Conservation (phyloP, 345 rosid species). For the Rhodamnia argentea region DNA sequence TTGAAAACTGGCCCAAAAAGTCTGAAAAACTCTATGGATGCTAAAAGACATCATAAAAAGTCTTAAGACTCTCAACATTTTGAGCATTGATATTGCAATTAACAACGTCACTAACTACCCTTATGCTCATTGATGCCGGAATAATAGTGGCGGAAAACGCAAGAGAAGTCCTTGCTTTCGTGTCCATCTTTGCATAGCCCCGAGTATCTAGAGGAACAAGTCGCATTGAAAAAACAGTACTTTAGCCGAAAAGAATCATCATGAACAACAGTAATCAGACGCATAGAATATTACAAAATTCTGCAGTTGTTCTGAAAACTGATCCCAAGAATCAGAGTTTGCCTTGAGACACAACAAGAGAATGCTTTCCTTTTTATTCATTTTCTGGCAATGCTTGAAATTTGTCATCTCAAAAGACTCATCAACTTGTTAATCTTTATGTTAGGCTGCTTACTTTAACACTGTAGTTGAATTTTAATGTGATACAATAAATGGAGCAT, state of each 20-base stretch:
- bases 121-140: conserved; percentile 41
- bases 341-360: background rate
- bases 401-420: background rate
- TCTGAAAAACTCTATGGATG: background rate
- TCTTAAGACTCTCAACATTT: background rate
- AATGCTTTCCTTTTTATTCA: background rate
- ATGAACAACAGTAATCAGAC: background rate
- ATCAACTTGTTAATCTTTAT: background rate
- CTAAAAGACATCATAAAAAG: background rate
- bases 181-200: conserved; percentile 56
- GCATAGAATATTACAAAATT: background rate
- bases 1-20: background rate
- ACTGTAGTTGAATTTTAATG: background rate
- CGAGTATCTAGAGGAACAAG: conserved; percentile 41
- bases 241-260: background rate
- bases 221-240: background rate
- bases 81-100: background rate
- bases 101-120: background rate
- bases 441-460: background rate
- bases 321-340: background rate
- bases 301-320: background rate
- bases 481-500: background rate
- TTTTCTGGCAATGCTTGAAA: background rate
- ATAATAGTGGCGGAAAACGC: conserved; percentile 71
- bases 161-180: conserved; percentile 72